Evolutionary conservation across 169 alveolate genomes (phyloP).

Genomic region (Plasmodium inui): DNA sequence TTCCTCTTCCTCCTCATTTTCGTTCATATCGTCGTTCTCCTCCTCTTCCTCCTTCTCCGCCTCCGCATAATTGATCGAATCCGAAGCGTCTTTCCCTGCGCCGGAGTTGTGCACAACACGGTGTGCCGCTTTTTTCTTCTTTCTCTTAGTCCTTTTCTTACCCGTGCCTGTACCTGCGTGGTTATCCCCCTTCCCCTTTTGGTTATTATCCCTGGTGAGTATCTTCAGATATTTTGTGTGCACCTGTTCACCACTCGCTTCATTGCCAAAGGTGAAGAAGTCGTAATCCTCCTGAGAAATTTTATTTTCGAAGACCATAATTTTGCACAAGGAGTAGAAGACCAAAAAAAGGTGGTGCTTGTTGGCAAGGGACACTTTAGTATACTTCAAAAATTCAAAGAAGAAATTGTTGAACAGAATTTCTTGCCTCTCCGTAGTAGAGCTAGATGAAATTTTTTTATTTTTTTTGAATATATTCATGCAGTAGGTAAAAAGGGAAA

Average conservation of each 20-base stretch:
- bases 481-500: slow-evolving; percentile 27
- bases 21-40: background rate
- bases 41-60: slow-evolving; percentile 10
- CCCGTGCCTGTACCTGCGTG: background rate
- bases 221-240: slow-evolving; percentile 71
- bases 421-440: slow-evolving; percentile 62
- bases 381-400: slow-evolving; percentile 69
- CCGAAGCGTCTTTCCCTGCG: background rate
- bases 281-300: slow-evolving; percentile 66
- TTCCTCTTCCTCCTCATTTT: slow-evolving; percentile 13
- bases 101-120: background rate
- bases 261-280: slow-evolving; percentile 52
- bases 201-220: background rate
- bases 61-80: slow-evolving; percentile 6
- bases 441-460: slow-evolving; percentile 19
- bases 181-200: background rate
- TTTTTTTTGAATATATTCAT: slow-evolving; percentile 23
- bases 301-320: slow-evolving; percentile 71
- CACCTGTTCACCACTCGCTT: background rate
- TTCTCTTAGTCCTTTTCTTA: slow-evolving; percentile 1
- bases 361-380: slow-evolving; percentile 59
- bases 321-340: slow-evolving; percentile 51
- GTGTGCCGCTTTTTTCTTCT: background rate
- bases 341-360: slow-evolving; percentile 71
- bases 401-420: slow-evolving; percentile 39